Base-by-base conservation (phyloP, 768 basidiomycete species). In the Lactarius evosmus region DNA sequence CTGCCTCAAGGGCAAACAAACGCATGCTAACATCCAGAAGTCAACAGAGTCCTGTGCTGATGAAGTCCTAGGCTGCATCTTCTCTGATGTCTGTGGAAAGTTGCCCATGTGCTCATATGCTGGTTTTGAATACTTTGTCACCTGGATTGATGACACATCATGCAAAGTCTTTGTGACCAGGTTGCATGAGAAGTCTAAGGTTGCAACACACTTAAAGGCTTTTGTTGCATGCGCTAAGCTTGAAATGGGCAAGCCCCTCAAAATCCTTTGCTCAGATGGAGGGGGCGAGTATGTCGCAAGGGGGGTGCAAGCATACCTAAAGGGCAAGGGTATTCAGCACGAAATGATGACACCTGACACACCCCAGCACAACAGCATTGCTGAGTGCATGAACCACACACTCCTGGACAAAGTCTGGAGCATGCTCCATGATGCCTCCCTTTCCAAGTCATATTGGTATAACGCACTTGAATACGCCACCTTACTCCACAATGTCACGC, bases 1-100 rank as follows among this genome's bases (percentile, higher is more conserved):
- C 7, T 72, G 72, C 56, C 63, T 71, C 8, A 34, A 68, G 38
- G 71, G 71, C 14, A 75, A 74, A 56, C 70, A 73, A 46, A 27
- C 67, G 0, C 56, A 63, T 4, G 33, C 58, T 14, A 40, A 58
- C 0, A 68, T 71, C 34, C 66, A 60, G 1, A 62, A 68, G 14
- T 6, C 6, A 61, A 63, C 56, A 14, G 22, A 27, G 0, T 49
- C 29, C 16, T 55, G 12, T 33, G 41, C 34, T 1, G 46, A 52
- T 2, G 17, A 19, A 3, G 16, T 40, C 33, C 58, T 54, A 29
- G 14, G 64, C n/a, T 36, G 49, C n/a, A 14, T 68, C 6, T 71
- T 67, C 56, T 66, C 63, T 0, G 70, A 73, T 33, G 33, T 74
- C 0, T 72, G 69, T 44, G 66, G 73, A 3, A 68, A 67, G 3